Base-by-base conservation (phyloP, 805 yeast genomes). In the Cyberlindnera bimundalis region DNA sequence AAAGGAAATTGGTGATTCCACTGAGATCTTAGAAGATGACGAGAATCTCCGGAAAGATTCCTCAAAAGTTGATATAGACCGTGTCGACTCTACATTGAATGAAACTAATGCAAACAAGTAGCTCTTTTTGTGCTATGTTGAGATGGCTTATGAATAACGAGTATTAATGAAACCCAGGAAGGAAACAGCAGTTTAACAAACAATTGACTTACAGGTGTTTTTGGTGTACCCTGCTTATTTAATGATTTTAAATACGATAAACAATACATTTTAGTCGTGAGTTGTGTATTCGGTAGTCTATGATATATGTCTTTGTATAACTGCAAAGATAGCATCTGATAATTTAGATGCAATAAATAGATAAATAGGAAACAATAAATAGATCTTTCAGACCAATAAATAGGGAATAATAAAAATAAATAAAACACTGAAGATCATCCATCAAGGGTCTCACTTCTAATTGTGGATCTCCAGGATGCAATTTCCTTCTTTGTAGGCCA, bases 401-500 rank as follows among this genome's bases (percentile, higher is more conserved):
- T 30, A 40, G 19, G 7, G 14, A 18, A 9, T n/a, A 25, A 43
- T 24, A 35, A 27, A 32, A 35, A 35, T 29, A 39, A 35, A 25
- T 31, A 38, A 15, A 12, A 13, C 5, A 18, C 12, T 12, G 5
- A 7, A 10, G 13, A 5, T 34, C 33, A 41, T 6, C 40, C 40
- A 12, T 18, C 25, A 23, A 41, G 15, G 9, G 24, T 26, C 18
- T 18, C 29, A 11, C 27, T 15, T 18, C 24, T 3, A n/a, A 41
- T 25, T 5, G n/a, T 29, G 4, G 28, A 39, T 26, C 48, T 42
- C 53, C 55, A 52, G 24, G 42, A 44, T 1, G 33, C 41, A 20
- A 55, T 47, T 37, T 61, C 63, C 11, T 47, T 52, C 3, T 35
- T 18, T 0, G 57, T 37, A 3, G 72, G 71, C 72, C 72, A 67